Evolutionary conservation across 306 rosid genomes (phyloP).

Genomic region (Vigna angularis): DNA sequence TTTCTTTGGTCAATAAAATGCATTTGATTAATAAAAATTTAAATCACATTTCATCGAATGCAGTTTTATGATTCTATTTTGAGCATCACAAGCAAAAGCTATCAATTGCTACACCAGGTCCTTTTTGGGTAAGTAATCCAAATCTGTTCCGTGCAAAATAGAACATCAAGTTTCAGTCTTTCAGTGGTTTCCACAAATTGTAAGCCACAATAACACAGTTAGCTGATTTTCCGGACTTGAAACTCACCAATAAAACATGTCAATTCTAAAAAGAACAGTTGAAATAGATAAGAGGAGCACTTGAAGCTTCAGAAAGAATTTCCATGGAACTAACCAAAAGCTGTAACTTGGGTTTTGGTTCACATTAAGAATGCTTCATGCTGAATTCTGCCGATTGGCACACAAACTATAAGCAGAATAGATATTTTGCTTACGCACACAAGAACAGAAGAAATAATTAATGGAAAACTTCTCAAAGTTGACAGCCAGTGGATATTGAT

Average conservation of each 20-base stretch:
- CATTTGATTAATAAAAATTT: conserved; percentile 2
- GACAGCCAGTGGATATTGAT: background rate
- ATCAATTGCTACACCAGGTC: conserved; percentile 9
- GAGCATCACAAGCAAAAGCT: conserved; percentile 29
- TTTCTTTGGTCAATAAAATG: conserved; percentile 8
- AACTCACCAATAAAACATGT: conserved; percentile 14
- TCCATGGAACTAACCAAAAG: background rate
- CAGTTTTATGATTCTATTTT: conserved; percentile 12
- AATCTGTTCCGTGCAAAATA: background rate
- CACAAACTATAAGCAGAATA: background rate
- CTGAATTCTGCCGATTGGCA: conserved; percentile 3
- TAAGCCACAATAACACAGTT: background rate
- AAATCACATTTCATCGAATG: background rate
- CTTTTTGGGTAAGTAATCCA: background rate
- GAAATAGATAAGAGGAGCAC: background rate
- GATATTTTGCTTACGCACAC: conserved; percentile 1
- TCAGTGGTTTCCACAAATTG: background rate
- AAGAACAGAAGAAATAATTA: background rate
- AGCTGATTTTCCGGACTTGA: conserved; percentile 5
- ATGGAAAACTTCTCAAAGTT: background rate
- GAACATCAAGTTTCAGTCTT: conserved; percentile 13
- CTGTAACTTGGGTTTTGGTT: background rate
- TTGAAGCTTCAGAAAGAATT: background rate
- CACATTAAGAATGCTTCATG: background rate
- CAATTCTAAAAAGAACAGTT: background rate